Evolutionary conservation across 2,329 filamentous ascomycete species (phyloP), one percentile per base, ranked within the genome.

Genomic region (Didymellaceae sp.): DNA sequence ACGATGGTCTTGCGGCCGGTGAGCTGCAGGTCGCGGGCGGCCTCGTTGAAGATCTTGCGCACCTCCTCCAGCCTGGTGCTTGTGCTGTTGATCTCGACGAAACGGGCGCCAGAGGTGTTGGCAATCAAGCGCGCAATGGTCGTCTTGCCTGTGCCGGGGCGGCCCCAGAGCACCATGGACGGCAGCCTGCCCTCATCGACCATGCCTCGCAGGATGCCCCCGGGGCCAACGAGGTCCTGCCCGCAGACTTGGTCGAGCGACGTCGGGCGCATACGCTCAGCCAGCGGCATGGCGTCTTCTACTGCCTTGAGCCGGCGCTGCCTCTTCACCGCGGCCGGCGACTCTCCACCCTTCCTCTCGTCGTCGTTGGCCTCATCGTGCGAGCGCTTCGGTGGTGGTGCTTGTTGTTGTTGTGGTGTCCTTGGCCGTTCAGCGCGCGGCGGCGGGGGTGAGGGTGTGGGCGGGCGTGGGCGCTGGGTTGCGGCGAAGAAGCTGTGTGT

Each of bases 141-240:
- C 2, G 90, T 94, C 78, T 94, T 94, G 57, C 90, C 90, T 0
- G 89, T 92, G 17, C 90, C 90, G 0, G 89, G 86, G 1, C 83
- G 84, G 24, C 90, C 90, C 90, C 94, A 99, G 11, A 99, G 79
- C 31, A 99, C 91, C 90, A 99, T 96, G 11, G 90, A 96, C 0
- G 94, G 93, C 24, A 97, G 86, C 5, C 88, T 83, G 65, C 94
- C 87, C 52, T 88, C 82, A 66, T 96, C 89, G 59, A 99, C 95
- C 52, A 97, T 81, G 22, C 87, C 86, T 4, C 93, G 86, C 33
- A 99, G 80, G 5, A 97, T 85, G n/a, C 94, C 94, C 24, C 85
- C 78, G 0, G 85, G 84, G 0, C 91, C 93, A 1, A 99, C 92
- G 0, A 99, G 84, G 34, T 96, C 91, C 75, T 99, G 94, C 0